Evolutionary conservation across 345 rosid species (phyloP).

Genomic region (Pelargonium nanum): DNA sequence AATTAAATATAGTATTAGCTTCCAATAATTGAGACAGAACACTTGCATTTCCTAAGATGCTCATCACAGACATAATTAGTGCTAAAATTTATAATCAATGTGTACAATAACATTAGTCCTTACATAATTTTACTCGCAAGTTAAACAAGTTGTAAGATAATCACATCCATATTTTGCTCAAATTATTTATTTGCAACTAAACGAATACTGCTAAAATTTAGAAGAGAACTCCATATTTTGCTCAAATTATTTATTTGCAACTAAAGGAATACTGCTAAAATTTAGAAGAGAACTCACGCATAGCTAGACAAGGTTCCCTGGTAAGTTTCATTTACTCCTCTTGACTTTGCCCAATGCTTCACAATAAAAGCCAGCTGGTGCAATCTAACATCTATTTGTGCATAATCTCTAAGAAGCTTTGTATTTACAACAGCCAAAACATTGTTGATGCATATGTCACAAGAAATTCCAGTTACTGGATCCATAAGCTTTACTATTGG

Average conservation of each 20-base stretch:
- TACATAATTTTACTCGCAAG: not conserved
- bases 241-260: not conserved
- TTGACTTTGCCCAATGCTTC: conserved; percentile 96
- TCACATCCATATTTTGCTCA: not conserved
- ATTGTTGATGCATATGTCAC: conserved; percentile 93
- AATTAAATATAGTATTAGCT: not conserved
- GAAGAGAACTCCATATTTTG: not conserved
- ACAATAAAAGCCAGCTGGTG: conserved; percentile 80
- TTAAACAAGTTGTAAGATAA: not conserved
- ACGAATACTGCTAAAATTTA: not conserved
- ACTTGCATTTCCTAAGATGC: not conserved
- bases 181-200: no score
- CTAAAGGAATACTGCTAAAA: not conserved
- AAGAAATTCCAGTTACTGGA: conserved; percentile 81
- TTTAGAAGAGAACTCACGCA: conserved; percentile 53
- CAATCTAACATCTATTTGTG: conserved; percentile 66
- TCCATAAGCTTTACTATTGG: conserved; percentile 98
- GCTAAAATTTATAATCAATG: not conserved
- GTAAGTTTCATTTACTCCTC: conserved; percentile 89
- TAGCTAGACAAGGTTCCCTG: conserved; percentile 98
- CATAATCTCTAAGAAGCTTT: conserved; percentile 82
- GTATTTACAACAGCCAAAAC: conserved; percentile 93
- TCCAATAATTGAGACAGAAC: not conserved
- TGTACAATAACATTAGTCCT: not conserved
- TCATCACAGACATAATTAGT: not conserved